Evolutionary conservation across 2,329 filamentous ascomycete genomes (phyloP).

Genomic region (Alternaria angustiovoidea): DNA sequence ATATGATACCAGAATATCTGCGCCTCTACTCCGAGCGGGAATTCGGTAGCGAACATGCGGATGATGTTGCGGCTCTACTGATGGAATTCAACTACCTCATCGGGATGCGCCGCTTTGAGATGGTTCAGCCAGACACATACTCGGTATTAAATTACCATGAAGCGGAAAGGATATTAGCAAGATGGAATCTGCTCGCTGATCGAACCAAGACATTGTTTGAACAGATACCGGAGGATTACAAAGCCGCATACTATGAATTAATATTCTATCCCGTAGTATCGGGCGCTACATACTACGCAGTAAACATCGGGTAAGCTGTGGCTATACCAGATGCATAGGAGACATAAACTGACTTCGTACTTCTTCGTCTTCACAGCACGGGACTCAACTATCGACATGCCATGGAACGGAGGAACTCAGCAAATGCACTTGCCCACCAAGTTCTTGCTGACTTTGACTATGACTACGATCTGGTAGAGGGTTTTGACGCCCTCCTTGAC

Average conservation of each 20-base stretch:
- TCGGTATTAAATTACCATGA: conserved; percentile 65
- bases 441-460: conserved; percentile 29
- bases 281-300: conserved; percentile 60
- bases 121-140: conserved; percentile 50
- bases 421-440: conserved; percentile 34
- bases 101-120: conserved; percentile 62
- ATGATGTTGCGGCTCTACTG: conserved; percentile 7
- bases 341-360: background rate
- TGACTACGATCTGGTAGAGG: conserved; percentile 31
- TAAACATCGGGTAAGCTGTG: conserved; percentile 25
- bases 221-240: conserved; percentile 55
- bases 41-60: conserved; percentile 17
- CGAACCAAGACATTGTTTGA: conserved; percentile 64
- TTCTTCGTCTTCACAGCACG: background rate
- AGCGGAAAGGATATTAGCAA: conserved; percentile 62
- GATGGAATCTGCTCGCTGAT: conserved; percentile 61
- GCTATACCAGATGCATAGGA: background rate
- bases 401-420: conserved; percentile 34
- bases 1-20: conserved; percentile 56
- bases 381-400: conserved; percentile 34
- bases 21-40: conserved; percentile 51
- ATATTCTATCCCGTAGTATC: conserved; percentile 66
- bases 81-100: conserved; percentile 52
- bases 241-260: conserved; percentile 68
- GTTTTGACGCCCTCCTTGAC: conserved; percentile 33